Conservation (phyloP, 768 basidiomycete species). For the Tulasnella calospora region DNA sequence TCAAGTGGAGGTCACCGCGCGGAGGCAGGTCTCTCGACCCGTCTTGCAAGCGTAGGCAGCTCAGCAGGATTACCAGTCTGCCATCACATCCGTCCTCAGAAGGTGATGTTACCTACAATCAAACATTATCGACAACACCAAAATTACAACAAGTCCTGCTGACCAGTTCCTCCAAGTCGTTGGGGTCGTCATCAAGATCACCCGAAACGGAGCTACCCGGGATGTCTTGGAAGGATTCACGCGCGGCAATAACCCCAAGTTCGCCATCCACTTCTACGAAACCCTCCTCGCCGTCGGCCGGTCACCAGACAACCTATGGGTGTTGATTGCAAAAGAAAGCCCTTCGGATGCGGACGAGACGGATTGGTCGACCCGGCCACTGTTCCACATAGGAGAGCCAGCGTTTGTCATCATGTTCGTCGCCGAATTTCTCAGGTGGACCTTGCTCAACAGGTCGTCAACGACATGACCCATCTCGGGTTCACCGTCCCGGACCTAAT, state of each 20-base stretch:
- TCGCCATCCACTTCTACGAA: background rate
- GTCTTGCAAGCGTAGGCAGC: background rate
- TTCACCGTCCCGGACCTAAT: background rate
- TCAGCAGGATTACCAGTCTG: background rate
- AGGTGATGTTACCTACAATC: background rate
- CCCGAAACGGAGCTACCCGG: background rate
- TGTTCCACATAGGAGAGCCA: background rate
- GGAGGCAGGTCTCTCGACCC: background rate
- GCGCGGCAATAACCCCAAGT: background rate
- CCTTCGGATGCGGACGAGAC: background rate
- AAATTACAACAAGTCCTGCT: background rate
- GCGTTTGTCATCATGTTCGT: slow-evolving; percentile 18
- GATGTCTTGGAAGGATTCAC: background rate
- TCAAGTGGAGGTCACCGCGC: background rate
- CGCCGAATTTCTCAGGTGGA: slow-evolving; percentile 23
- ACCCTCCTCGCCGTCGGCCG: background rate
- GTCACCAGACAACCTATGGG: background rate
- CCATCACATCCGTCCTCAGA: background rate
- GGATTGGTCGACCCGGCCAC: background rate
- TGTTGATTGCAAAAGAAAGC: background rate
- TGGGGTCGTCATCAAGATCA: background rate
- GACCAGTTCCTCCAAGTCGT: background rate
- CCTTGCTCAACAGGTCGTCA: slow-evolving; percentile 7
- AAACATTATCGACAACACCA: background rate
- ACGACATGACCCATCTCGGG: slow-evolving; percentile 14